Base-by-base conservation (phyloP, 2,329 filamentous ascomycete genomes). In the Fusarium subtropicale region DNA sequence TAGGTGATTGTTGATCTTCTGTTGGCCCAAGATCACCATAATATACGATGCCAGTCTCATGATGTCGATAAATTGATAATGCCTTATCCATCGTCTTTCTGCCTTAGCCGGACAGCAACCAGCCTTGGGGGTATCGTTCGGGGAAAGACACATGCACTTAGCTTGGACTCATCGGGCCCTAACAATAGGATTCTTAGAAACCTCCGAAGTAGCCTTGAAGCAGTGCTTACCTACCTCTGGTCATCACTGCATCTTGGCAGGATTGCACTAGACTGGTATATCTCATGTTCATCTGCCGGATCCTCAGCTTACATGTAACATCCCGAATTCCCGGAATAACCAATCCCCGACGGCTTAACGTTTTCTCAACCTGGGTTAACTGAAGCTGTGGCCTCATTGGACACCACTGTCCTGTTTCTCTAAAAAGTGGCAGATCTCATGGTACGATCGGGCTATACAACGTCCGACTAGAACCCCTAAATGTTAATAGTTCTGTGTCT, bases 391-490 rank as follows among this genome's bases (percentile, higher is more conserved):
- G 31, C 39, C 38, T 67, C 34, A 67, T 69, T 69, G 66, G 66
- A 41, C 45, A 20, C 33, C 45, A 51, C 48, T 11, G 41, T 59
- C 59, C 52, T 45, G 34, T 56, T 54, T 46, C 34, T 36, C 20
- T 42, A n/a, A 47, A 61, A 38, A 30, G 41, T 11, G 42, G 47
- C 52, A 69, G 57, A 69, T 63, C 61, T 69, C 57, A 69, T 68
- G 66, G 60, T 68, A 60, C 57, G 62, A 69, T 68, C 66, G 66
- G 66, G 56, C 66, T 53, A 67, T 26, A 46, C 31, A 56, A 64
- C 64, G 55, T 53, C 66, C 53, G 66, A 63, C 66, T 18, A 52
- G 47, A 57, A 39, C 44, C 42, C 51, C 48, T 11, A 47, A 34
- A 62, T 26, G 26, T 28, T 30, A 34, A 46, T 24, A 34, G 42